Evolutionary conservation across 345 rosid species (phyloP).

Genomic region (Arabidopsis thaliana): TAIR10.1 NC_003070.9:1208501-1209000

Average conservation of each 20-base stretch:
- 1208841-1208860: neutral
- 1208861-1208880: neutral
- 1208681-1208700: slow-evolving; percentile 14
- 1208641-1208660: slow-evolving; percentile 17
- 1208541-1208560: neutral
- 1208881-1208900: neutral
- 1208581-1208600: neutral
- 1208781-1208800: slow-evolving; percentile 11
- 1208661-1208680: slow-evolving; percentile 20
- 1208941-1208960: slow-evolving; percentile 23
- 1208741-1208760: slow-evolving; percentile 11
- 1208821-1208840: neutral
- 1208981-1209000: slow-evolving; percentile 22
- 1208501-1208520: slow-evolving; percentile 26
- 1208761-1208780: slow-evolving; percentile 3
- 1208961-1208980: slow-evolving; percentile 17
- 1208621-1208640: slow-evolving; percentile 28
- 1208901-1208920: neutral
- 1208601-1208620: neutral
- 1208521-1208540: slow-evolving; percentile 23
- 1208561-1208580: neutral
- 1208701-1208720: slow-evolving; percentile 13
- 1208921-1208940: slow-evolving; percentile 22
- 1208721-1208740: slow-evolving; percentile 31
- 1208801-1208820: slow-evolving; percentile 23